A percentile compares a stretch with the other conserved stretches of the same genome.
Conservation (phyloP, 179 eudicot species). For the Silene noctiflora region DNA sequence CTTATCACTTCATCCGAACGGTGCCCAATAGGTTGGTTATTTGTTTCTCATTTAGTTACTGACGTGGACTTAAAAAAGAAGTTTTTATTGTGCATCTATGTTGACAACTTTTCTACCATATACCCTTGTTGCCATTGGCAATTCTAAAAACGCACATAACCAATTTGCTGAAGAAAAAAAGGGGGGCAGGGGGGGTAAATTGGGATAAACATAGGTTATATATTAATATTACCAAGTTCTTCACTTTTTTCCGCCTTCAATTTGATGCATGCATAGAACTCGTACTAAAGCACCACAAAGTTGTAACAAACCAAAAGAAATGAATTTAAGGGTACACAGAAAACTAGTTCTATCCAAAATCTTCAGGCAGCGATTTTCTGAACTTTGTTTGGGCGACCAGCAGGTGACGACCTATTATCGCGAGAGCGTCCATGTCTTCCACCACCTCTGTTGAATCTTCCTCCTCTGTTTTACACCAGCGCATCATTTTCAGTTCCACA, state of each 20-base stretch:
- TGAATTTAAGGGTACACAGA: slow-evolving; percentile 4
- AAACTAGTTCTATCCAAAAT: slow-evolving; percentile 14
- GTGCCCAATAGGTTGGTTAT: no score
- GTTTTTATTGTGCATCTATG: no score
- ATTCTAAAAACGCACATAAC: no score
- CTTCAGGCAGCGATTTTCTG: slow-evolving; percentile 54
- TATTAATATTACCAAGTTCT: neutral
- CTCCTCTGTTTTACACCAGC: slow-evolving; percentile 52
- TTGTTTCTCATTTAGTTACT: no score
- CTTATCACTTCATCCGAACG: no score
- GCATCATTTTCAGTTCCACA: slow-evolving; percentile 17
- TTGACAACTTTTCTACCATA: no score
- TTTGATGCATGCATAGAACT: neutral
- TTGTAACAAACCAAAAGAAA: neutral
- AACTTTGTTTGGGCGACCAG: slow-evolving; percentile 54
- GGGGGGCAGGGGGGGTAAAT: no score
- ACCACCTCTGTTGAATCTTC: slow-evolving; percentile 57
- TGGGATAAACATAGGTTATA: no score
- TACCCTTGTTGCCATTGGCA: no score
- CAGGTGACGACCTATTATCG: slow-evolving; percentile 39
- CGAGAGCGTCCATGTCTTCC: slow-evolving; percentile 69
- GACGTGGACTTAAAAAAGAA: no score
- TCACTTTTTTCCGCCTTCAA: neutral
- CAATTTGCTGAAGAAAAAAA: no score
- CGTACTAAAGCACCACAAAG: neutral